These are phyloP conservation scores for Scopulariopsis brevicaulis DNA, from an alignment of 2,329 filamentous ascomycete species.

Conservation along the genomic window DNA sequence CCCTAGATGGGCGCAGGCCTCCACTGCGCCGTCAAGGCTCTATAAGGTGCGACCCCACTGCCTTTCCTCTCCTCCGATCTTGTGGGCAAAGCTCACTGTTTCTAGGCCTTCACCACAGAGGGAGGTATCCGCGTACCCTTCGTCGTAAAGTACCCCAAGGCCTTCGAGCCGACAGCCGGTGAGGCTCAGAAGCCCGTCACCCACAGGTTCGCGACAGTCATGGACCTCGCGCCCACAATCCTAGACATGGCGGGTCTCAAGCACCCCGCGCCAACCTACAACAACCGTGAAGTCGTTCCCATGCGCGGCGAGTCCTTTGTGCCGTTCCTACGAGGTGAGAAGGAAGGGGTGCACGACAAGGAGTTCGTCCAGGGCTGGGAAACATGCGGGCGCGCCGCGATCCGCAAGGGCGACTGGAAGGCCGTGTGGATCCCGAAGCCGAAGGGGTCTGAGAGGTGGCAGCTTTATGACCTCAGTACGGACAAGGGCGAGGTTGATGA, in stretches of 20 bases:
- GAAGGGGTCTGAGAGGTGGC: conserved; percentile 17
- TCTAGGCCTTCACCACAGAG: conserved; percentile 24
- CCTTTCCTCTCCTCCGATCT: not conserved
- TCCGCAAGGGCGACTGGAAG: conserved; percentile 22
- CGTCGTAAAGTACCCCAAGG: conserved; percentile 22
- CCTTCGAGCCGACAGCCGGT: not conserved
- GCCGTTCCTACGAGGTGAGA: conserved; percentile 4
- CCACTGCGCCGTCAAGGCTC: conserved; percentile 22
- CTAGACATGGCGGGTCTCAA: conserved; percentile 29
- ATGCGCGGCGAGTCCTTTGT: conserved; percentile 28
- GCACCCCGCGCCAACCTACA: conserved; percentile 22
- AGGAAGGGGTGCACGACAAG: conserved; percentile 22
- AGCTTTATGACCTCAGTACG: conserved; percentile 18
- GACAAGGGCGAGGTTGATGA: conserved; percentile 21
- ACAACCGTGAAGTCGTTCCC: conserved; percentile 32
- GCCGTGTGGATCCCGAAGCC: conserved; percentile 16
- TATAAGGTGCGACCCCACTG: conserved; percentile 16
- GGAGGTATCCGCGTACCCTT: conserved; percentile 41
- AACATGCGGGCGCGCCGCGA: conserved; percentile 18
- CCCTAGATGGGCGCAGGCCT: conserved; percentile 36
- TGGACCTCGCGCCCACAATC: conserved; percentile 30
- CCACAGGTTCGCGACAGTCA: conserved; percentile 33
- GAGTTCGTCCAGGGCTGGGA: conserved; percentile 19
- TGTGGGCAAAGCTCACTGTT: not conserved
- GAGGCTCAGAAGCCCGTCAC: conserved; percentile 16